phyloP scores from a whole-genome alignment of 148 eudicot genomes.

The Heliamphora exappendiculata region DNA sequence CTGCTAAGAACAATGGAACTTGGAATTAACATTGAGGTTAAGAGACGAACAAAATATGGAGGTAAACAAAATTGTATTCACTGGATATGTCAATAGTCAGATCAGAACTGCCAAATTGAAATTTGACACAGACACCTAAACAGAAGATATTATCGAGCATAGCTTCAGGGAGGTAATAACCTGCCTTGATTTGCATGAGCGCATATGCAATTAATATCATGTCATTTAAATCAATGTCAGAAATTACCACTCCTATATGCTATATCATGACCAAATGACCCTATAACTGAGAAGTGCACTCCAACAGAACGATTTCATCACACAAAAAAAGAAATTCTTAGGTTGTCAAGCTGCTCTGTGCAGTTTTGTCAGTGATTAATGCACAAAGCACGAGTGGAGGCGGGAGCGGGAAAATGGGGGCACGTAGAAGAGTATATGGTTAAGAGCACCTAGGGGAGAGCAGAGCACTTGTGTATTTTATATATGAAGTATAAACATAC shows the following conservation, averaged over 20 bases:
- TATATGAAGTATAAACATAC: too few species aligned
- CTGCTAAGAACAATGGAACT: not conserved
- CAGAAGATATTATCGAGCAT: not conserved
- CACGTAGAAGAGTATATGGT: too few species aligned
- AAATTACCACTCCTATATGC: not conserved
- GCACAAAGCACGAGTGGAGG: too few species aligned
- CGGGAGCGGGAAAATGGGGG: too few species aligned
- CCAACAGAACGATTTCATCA: not conserved
- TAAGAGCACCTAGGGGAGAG: too few species aligned
- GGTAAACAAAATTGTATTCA: not conserved
- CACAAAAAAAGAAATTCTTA: not conserved
- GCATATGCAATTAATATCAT: slow-evolving; percentile 1
- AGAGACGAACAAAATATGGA: not conserved
- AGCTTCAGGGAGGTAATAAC: not conserved
- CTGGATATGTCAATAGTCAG: not conserved
- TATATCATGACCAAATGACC: not conserved
- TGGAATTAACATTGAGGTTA: not conserved
- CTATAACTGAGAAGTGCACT: not conserved
- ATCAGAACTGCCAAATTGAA: not conserved
- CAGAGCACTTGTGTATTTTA: too few species aligned
- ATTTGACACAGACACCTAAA: not conserved
- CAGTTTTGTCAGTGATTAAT: too few species aligned
- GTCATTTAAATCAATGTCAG: not conserved
- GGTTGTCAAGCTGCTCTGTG: not conserved
- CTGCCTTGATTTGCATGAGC: not conserved